Evolutionary conservation across 345 rosid species (phyloP).

Genomic region (Turritis glabra): DNA sequence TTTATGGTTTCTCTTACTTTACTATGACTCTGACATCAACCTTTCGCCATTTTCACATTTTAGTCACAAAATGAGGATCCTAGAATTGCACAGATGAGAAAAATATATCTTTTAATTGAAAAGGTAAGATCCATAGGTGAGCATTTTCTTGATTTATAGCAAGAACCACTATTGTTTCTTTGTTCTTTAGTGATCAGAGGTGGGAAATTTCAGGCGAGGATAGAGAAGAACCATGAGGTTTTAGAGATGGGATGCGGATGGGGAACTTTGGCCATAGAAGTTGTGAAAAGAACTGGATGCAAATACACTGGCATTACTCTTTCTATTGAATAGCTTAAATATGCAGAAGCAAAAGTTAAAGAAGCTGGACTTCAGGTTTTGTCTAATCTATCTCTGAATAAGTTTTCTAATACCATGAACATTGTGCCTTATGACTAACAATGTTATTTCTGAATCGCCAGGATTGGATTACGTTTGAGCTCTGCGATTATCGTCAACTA

Average conservation of each 20-base stretch:
- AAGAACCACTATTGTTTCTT: not conserved
- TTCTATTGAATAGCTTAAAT: slow-evolving; percentile 68
- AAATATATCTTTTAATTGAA: slow-evolving; percentile 60
- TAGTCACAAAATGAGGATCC: slow-evolving; percentile 62
- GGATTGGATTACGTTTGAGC: slow-evolving; percentile 60
- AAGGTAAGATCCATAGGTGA: slow-evolving; percentile 45
- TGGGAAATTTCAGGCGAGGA: slow-evolving; percentile 48
- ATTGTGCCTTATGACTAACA: not conserved
- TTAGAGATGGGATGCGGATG: slow-evolving; percentile 91
- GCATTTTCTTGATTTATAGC: not conserved
- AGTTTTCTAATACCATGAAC: not conserved
- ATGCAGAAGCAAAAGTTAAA: slow-evolving; percentile 63
- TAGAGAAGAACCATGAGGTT: slow-evolving; percentile 55
- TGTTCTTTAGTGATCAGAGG: not conserved
- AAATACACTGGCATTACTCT: slow-evolving; percentile 81
- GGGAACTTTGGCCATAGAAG: slow-evolving; percentile 85
- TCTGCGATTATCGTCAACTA: slow-evolving; percentile 72
- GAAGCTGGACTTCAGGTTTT: slow-evolving; percentile 86
- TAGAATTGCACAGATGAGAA: slow-evolving; percentile 71
- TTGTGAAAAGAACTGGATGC: slow-evolving; percentile 79
- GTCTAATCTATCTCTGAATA: not conserved
- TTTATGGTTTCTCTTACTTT: slow-evolving; percentile 1
- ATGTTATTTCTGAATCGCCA: slow-evolving; percentile 10
- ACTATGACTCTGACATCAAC: not conserved
- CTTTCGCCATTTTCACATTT: not conserved